Conservation (phyloP, 805 yeast genomes). For the Jamesozyma hellenica region DNA sequence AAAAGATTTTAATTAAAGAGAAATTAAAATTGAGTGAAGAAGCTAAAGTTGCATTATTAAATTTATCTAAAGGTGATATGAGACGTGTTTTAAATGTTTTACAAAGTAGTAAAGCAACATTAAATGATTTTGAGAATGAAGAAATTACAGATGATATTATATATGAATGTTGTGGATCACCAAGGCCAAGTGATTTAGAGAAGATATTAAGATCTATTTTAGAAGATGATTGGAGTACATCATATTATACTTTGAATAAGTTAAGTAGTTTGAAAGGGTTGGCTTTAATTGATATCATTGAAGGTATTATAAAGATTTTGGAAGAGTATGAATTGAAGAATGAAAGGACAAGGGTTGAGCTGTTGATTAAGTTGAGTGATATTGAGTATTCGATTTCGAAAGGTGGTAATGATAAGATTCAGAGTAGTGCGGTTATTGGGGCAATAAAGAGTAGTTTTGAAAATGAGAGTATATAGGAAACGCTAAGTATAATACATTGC, state of each 20-base stretch:
- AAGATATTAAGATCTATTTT: conserved; percentile 65
- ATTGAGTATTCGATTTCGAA: conserved; percentile 83
- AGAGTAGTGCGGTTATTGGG: conserved; percentile 82
- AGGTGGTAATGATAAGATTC: conserved; percentile 89
- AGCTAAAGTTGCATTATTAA: conserved; percentile 58
- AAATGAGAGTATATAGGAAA: too few species aligned
- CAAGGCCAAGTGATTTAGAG: conserved; percentile 78
- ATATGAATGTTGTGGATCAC: conserved; percentile 92
- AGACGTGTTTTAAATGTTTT: conserved; percentile 85
- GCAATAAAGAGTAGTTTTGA: conserved; percentile 51
- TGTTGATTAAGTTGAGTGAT: conserved; percentile 68
- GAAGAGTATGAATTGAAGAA: conserved; percentile 57
- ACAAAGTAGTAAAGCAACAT: conserved; percentile 85
- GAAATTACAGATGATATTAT: conserved; percentile 66
- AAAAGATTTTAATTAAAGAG: conserved; percentile 62
- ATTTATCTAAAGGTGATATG: conserved; percentile 90
- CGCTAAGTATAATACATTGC: too few species aligned
- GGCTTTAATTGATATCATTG: conserved; percentile 77
- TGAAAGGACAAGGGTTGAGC: conserved; percentile 44
- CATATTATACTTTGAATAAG: conserved; percentile 54
- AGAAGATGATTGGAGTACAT: conserved; percentile 80
- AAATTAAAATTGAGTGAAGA: conserved; percentile 44
- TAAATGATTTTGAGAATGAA: conserved; percentile 37
- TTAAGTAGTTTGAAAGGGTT: conserved; percentile 69
- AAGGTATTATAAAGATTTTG: conserved; percentile 64